Evolutionary conservation across 192 early-diverging fungal species (phyloP).

Genomic region (Entophlyctis luteolus): DNA sequence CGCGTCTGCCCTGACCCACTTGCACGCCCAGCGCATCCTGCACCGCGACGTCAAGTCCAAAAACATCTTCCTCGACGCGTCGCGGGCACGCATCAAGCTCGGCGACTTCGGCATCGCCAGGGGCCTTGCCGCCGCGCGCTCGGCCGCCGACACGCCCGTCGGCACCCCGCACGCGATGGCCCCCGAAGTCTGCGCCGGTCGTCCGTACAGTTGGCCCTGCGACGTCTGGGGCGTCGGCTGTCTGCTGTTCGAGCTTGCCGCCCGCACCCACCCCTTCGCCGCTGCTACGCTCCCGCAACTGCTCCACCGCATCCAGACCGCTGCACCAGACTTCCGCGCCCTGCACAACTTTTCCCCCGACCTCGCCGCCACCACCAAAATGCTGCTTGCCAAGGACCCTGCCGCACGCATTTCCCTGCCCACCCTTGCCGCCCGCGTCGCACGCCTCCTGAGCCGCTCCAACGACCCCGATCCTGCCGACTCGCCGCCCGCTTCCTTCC

Average conservation of each 20-base stretch:
- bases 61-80: constrained; percentile 24
- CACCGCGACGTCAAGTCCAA: constrained; percentile 26
- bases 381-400: not conserved
- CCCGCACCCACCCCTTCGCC: not conserved
- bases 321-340: not conserved
- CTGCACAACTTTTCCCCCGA: not conserved
- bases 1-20: not conserved
- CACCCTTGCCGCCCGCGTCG: not conserved
- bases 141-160: not conserved
- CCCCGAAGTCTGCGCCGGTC: constrained; percentile 20
- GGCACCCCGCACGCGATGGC: constrained; percentile 21
- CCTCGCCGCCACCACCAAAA: not conserved
- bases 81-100: not conserved
- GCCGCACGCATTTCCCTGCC: not conserved
- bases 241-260: constrained; percentile 5
- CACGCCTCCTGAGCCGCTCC: not conserved
- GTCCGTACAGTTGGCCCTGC: constrained; percentile 5
- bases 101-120: constrained; percentile 26
- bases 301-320: not conserved
- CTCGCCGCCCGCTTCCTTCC: not conserved
- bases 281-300: not conserved
- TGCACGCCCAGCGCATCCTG: constrained; percentile 3
- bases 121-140: not conserved
- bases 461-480: not conserved
- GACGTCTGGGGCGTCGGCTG: constrained; percentile 24